These are phyloP conservation scores for Corynespora cassiicola DNA, from an alignment of 2,329 filamentous ascomycete genomes.

Conservation along the genomic window DNA sequence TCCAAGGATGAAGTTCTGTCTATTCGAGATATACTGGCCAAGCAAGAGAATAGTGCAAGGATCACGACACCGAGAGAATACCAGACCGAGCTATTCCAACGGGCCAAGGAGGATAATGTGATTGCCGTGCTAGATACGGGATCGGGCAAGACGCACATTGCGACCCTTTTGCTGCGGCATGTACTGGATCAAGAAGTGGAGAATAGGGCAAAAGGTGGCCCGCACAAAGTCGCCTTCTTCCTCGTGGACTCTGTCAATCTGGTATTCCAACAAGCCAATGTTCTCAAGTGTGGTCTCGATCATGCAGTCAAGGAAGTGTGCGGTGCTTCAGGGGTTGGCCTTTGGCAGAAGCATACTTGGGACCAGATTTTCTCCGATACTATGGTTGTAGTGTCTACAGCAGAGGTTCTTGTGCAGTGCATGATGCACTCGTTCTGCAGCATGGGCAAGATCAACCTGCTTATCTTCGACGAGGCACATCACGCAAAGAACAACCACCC, in stretches of 20 bases:
- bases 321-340: slow-evolving; percentile 69
- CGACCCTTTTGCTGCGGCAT: slow-evolving; percentile 81
- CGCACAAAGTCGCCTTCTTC: slow-evolving; percentile 79
- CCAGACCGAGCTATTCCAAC: slow-evolving; percentile 88
- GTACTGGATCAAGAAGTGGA: slow-evolving; percentile 79
- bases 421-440: slow-evolving; percentile 79
- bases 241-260: slow-evolving; percentile 89
- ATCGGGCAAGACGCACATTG: slow-evolving; percentile 95
- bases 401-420: slow-evolving; percentile 81
- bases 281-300: slow-evolving; percentile 81
- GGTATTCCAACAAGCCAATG: slow-evolving; percentile 86
- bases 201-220: slow-evolving; percentile 65
- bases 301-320: slow-evolving; percentile 76
- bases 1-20: slow-evolving; percentile 58
- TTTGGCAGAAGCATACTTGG: slow-evolving; percentile 69
- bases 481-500: slow-evolving; percentile 94
- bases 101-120: slow-evolving; percentile 81
- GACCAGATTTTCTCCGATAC: slow-evolving; percentile 64
- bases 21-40: slow-evolving; percentile 60
- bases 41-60: slow-evolving; percentile 61
- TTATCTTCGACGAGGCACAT: slow-evolving; percentile 96
- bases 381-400: slow-evolving; percentile 91
- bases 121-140: slow-evolving; percentile 97
- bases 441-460: slow-evolving; percentile 84
- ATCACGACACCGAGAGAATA: slow-evolving; percentile 86